Percentiles rank a stretch among this genome's conserved stretches.
These are phyloP conservation scores for Ceriops decandra DNA, from an alignment of 345 rosid species.

Conservation along the genomic window DNA sequence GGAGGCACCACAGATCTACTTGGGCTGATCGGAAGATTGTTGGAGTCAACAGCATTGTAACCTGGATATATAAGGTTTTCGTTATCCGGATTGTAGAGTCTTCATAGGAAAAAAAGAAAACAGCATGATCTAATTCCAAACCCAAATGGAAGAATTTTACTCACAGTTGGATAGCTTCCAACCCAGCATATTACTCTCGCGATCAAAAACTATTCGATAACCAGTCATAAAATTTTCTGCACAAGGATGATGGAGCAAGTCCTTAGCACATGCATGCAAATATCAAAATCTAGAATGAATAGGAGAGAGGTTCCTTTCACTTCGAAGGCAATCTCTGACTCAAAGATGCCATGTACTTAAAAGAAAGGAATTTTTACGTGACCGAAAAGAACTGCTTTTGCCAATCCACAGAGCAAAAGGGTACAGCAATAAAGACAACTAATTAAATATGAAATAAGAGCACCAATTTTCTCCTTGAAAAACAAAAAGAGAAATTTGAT, in stretches of 20 bases:
- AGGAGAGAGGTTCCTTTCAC: too few species aligned
- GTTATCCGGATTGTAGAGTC: background rate
- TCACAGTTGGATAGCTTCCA: constrained; percentile 76
- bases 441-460: too few species aligned
- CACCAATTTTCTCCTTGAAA: too few species aligned
- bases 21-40: constrained; percentile 36
- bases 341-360: too few species aligned
- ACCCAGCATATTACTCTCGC: constrained; percentile 56
- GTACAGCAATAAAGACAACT: too few species aligned
- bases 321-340: too few species aligned
- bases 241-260: background rate
- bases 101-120: background rate
- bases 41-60: constrained; percentile 26
- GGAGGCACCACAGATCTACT: constrained; percentile 44
- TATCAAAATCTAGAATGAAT: too few species aligned
- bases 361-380: too few species aligned
- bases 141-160: constrained; percentile 14
- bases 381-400: too few species aligned
- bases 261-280: too few species aligned
- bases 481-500: too few species aligned
- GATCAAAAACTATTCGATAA: constrained; percentile 60
- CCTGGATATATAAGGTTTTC: constrained; percentile 30
- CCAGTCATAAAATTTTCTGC: constrained; percentile 90
- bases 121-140: background rate
- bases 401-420: too few species aligned